phyloP scores from a whole-genome alignment of 768 basidiomycete genomes.

The Boletus edulis region DNA sequence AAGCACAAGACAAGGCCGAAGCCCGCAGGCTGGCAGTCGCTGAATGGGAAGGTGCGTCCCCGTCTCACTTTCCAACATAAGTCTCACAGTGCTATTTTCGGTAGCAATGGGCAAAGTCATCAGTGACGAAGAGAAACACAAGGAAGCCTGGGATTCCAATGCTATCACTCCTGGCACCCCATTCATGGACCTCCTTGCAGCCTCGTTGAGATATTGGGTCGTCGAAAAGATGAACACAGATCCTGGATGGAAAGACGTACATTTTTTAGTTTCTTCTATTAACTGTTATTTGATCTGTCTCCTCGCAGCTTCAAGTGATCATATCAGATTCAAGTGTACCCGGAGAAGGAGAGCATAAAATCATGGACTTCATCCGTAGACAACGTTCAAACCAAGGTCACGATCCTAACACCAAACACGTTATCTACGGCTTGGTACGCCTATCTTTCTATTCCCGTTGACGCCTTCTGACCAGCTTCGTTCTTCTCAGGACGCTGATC shows the following conservation, averaged over 20 bases:
- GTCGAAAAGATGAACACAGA: constrained; percentile 93
- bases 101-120: constrained; percentile 90
- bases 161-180: constrained; percentile 99
- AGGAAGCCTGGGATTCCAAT: constrained; percentile 94
- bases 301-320: constrained; percentile 80
- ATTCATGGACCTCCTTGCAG: constrained; percentile 92
- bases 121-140: constrained; percentile 77
- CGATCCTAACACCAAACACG: constrained; percentile 93
- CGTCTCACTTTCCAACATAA: neutral
- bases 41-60: constrained; percentile 73
- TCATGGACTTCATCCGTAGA: constrained; percentile 96
- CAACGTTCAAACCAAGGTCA: constrained; percentile 86
- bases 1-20: constrained; percentile 92
- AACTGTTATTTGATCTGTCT: neutral
- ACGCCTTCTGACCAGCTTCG: constrained; percentile 7
- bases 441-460: neutral
- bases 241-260: constrained; percentile 90
- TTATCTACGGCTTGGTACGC: constrained; percentile 93
- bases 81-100: neutral
- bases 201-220: constrained; percentile 93
- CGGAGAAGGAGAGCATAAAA: constrained; percentile 99
- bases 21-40: constrained; percentile 79
- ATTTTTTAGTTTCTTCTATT: constrained; percentile 14
- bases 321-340: constrained; percentile 97
- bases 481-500: constrained; percentile 81